Evolutionary conservation across 352 stramenopile genomes (phyloP), one percentile per base, ranked within the genome.

Genomic region (Globisporangium barbulae): DNA sequence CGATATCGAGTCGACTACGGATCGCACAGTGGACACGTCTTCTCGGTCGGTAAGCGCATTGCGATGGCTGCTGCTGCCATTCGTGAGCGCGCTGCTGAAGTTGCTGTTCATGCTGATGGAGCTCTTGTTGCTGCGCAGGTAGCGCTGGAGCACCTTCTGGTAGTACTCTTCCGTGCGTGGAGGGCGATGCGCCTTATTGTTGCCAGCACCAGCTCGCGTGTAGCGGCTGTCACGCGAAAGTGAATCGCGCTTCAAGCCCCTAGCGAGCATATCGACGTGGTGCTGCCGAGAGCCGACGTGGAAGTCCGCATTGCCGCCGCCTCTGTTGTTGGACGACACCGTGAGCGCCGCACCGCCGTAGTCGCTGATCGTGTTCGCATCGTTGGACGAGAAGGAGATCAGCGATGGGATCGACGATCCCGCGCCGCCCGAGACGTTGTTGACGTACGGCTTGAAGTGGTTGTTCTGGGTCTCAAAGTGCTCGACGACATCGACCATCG

Each of bases 131-230:
- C 81, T 78, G 39, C 77, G 74, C 49, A 91, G 55, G 54, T 89
- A 85, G 25, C 75, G 80, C 47, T 87, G 75, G 48, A 91, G 67
- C 52, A 81, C 44, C 22, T 74, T 73, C 49, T 89, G 75, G 65
- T 91, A 91, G 61, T 91, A 90, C 35, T 87, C 83, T n/a, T 90
- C 83, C 19, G 86, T 76, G 6, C 73, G 73, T 62, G 78, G 53
- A 61, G 76, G 61, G 59, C 73, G 67, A 60, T 72, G 30, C 21
- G 22, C 12, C 13, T 21, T 22, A 22, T 56, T 53, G 22, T 22
- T 49, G 9, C 39, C 67, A 6, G 67, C 64, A 3, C 61, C 60
- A 58, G 50, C 42, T 53, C 59, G 60, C 19, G 72, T 61, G 31
- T 70, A 25, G 25, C 45, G 56, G 3, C 21, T 33, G 39, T 19